Evolutionary conservation across 768 basidiomycete species (phyloP), one percentile per base, ranked within the genome.

Genomic region (Fibroporia radiculosa): DNA sequence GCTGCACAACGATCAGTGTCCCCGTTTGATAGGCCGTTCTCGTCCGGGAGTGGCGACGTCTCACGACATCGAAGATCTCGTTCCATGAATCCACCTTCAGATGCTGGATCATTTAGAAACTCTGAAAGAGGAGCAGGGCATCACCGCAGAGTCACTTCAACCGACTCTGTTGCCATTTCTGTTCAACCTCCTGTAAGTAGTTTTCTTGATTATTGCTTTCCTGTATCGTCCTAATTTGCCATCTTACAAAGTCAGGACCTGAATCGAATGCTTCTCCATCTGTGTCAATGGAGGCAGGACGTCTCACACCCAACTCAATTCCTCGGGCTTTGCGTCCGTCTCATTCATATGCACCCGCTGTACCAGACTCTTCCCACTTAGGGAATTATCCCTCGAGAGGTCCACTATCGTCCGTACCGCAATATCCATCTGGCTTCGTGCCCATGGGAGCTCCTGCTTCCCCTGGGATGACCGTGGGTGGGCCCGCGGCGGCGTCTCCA

Each of bases 181-280:
- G 45, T 61, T 12, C 50, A 53, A 20, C 55, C 57, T 40, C 57
- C 60, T 11, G 60, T 61, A 37, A 35, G 60, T 55, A 6, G 7
- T 42, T 18, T 39, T 39, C 10, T 36, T 18, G 18, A 36, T 19
- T 10, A 8, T 31, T 31, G 29, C 29, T 31, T 8, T 12, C 10
- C 35, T 11, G 19, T 36, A 10, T 36, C 10, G 18, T 36, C 7
- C 10, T 19, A 27, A 42, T 20, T 42, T 26, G 25, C 4, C 27
- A 33, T 7, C 14, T 40, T 24, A 26, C 13, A 7, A 23, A 58
- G 57, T 58, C 57, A 29, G 57, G 44, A 10, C 36, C 48, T 13
- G 44, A 45, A 2, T 58, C 59, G 2, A 50, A 47, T 32, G 41
- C 45, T 7, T 60, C 55, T 24, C 55, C 53, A 10, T 23, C 40